phyloP scores from a whole-genome alignment of 1,284 basidiomycete genomes.

The Austropuccinia psidii region DNA sequence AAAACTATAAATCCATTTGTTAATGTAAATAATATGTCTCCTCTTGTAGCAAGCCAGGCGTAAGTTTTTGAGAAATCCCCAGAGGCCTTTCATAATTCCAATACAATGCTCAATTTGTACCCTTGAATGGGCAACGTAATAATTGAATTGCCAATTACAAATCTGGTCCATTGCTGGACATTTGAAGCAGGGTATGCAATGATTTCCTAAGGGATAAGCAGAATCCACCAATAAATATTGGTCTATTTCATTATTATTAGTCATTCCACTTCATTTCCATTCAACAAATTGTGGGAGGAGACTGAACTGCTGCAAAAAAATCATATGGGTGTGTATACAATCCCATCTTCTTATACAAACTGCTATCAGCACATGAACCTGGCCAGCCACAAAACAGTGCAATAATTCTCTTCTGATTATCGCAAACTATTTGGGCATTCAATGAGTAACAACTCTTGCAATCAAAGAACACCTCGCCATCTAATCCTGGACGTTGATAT shows the following conservation, averaged over 20 bases:
- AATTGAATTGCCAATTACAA: background rate
- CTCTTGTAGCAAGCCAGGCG: background rate
- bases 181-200: background rate
- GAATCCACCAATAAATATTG: background rate
- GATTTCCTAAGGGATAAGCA: background rate
- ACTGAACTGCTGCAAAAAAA: background rate
- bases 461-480: slow-evolving; percentile 8
- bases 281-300: too few relatives aligned
- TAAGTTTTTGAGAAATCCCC: background rate
- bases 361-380: background rate
- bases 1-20: background rate
- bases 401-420: slow-evolving; percentile 1
- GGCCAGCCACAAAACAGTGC: background rate
- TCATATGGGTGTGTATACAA: background rate
- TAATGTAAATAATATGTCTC: background rate
- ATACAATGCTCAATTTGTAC: background rate
- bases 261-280: too few relatives aligned
- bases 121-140: slow-evolving; percentile 1
- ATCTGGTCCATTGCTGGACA: background rate
- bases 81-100: background rate
- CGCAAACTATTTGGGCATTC: background rate
- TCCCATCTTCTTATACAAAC: background rate
- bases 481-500: background rate
- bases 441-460: background rate
- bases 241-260: too few relatives aligned